Percentiles rank a stretch among this genome's conserved stretches.
Evolutionary conservation across 2,329 filamentous ascomycete species (phyloP).

Genomic region (Xylariomycetidae sp.): DNA sequence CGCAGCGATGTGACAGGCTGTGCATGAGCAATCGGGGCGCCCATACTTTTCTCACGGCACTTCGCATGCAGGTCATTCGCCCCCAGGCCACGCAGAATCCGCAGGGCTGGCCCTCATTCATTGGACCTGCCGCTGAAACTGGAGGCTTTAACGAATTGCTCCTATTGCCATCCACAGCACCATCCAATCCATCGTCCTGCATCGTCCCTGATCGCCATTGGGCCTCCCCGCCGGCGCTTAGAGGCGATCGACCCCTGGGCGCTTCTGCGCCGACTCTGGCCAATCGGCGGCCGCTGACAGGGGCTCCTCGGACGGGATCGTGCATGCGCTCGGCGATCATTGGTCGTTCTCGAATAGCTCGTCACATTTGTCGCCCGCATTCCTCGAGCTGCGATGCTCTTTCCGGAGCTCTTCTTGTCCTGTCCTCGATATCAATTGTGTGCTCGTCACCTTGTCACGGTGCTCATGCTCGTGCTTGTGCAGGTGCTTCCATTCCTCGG

Average conservation of each 20-base stretch:
- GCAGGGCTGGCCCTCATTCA: not conserved
- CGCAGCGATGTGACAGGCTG: slow-evolving; percentile 22
- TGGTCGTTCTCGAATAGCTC: slow-evolving; percentile 12
- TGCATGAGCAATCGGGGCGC: too few species aligned
- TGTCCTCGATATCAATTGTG: too few species aligned
- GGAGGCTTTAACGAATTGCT: slow-evolving; percentile 7
- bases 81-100: not conserved
- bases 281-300: slow-evolving; percentile 13
- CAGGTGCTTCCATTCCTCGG: too few species aligned
- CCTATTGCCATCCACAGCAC: too few species aligned
- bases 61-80: too few species aligned
- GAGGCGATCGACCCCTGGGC: slow-evolving; percentile 12
- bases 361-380: slow-evolving; percentile 23
- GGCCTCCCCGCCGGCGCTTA: slow-evolving; percentile 20
- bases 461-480: too few species aligned
- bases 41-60: too few species aligned
- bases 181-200: too few species aligned
- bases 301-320: slow-evolving; percentile 9
- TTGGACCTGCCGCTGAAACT: slow-evolving; percentile 6
- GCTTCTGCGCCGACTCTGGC: slow-evolving; percentile 2
- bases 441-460: too few species aligned
- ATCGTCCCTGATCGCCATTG: slow-evolving; percentile 11
- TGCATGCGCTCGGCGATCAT: too few species aligned
- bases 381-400: too few species aligned
- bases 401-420: too few species aligned